Conservation (phyloP, 331 rosid genomes). For the Pyrus hybrid region DNA sequence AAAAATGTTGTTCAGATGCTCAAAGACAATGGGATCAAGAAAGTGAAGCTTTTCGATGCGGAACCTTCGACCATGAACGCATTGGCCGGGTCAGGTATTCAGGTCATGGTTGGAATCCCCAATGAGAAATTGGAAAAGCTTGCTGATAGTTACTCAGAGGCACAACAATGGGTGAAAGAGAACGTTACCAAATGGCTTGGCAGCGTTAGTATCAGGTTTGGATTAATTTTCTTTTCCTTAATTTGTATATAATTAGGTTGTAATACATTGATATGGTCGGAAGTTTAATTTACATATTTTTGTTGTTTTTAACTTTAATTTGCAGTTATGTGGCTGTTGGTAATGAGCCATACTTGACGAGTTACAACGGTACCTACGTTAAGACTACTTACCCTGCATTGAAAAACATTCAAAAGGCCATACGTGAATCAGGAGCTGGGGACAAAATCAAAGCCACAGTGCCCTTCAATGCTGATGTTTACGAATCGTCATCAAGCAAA, state of each 20-base stretch:
- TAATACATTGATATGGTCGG: no score
- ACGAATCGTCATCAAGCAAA: conserved; percentile 33
- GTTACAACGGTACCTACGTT: conserved; percentile 36
- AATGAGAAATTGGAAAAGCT: conserved; percentile 38
- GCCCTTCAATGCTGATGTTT: conserved; percentile 76
- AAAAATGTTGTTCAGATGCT: conserved; percentile 42
- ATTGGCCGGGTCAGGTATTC: conserved; percentile 48
- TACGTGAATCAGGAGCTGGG: conserved; percentile 43
- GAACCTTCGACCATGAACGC: conserved; percentile 49
- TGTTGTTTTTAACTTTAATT: neutral
- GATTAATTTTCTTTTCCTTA: neutral
- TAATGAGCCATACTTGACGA: conserved; percentile 64
- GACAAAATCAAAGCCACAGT: conserved; percentile 44
- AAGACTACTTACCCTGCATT: conserved; percentile 54
- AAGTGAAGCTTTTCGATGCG: conserved; percentile 66
- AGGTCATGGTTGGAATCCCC: conserved; percentile 73
- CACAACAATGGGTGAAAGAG: conserved; percentile 61
- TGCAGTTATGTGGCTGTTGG: conserved; percentile 71
- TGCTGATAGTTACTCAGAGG: conserved; percentile 13
- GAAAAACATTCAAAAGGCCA: conserved; percentile 56
- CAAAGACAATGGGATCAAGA: conserved; percentile 58
- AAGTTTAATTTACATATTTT: no score
- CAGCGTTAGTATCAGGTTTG: conserved; percentile 54
- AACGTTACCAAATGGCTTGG: conserved; percentile 49
- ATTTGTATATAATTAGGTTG: neutral